Evolutionary conservation across 2,329 filamentous ascomycete species (phyloP), one percentile per base, ranked within the genome.

Genomic region (Xylaria hypoxylon): DNA sequence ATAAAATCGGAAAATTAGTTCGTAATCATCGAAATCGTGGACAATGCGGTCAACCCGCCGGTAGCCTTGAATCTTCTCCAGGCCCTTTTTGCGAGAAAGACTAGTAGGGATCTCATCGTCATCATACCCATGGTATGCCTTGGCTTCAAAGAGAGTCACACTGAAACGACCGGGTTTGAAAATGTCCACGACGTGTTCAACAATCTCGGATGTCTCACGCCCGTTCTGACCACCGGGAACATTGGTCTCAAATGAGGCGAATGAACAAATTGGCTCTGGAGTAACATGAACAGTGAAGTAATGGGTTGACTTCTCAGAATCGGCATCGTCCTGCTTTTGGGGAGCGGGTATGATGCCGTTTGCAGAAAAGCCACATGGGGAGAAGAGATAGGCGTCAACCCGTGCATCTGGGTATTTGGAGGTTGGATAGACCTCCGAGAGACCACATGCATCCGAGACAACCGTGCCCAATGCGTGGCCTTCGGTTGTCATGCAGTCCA

Each of bases 281-380:
- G 96, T 99, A 71, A 99, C 96, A 77, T 99, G 96, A 26, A 99
- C 96, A 0, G 95, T 99, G 81, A 97, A 99, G 83, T 99, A 99
- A 81, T 98, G 94, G 45, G 88, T 91, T 3, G 86, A 82, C 59
- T 84, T 84, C 67, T 80, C 79, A 56, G 78, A 76, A 66, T 84
- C 81, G 77, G 82, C 70, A 3, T 69, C 73, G 40, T 75, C 83
- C 38, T 81, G 81, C 59, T 84, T 82, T 15, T 86, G 82, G 0
- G 92, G 89, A 55, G 93, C 90, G 6, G 96, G 96, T 47, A 99
- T 88, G 22, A 99, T 94, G 59, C 94, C 96, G 76, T 99, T 99
- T 78, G 96, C 96, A 6, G 94, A 97, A 81, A 97, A 99, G 65
- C 96, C 96, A 76, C 96, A 99, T 0, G 96, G 96, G 0, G 92